Evolutionary conservation across 2,329 filamentous ascomycete species (phyloP).

Genomic region (Ophiostoma quercus): DNA sequence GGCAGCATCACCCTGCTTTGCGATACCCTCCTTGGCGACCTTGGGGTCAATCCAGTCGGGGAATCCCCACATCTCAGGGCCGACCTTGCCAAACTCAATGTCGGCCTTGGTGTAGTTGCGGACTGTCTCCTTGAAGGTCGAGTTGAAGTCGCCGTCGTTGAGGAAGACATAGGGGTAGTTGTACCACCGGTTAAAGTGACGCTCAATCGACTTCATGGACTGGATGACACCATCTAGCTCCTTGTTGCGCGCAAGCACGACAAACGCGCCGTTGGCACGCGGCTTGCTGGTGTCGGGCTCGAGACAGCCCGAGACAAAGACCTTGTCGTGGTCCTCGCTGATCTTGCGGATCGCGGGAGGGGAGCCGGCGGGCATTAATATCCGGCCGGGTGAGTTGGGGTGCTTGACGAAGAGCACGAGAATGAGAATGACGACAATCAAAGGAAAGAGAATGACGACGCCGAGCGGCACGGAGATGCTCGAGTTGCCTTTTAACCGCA

Average conservation of each 20-base stretch:
- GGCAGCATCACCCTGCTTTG: slow-evolving; percentile 91
- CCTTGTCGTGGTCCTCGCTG: slow-evolving; percentile 93
- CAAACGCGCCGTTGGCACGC: slow-evolving; percentile 89
- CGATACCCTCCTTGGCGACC: slow-evolving; percentile 90
- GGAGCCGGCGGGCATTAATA: slow-evolving; percentile 80
- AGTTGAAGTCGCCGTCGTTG: slow-evolving; percentile 95
- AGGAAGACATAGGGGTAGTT: slow-evolving; percentile 98
- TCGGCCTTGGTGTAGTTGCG: slow-evolving; percentile 80
- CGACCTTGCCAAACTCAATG: slow-evolving; percentile 93
- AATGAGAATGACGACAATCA: slow-evolving; percentile 86
- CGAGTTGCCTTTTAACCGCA: slow-evolving; percentile 87
- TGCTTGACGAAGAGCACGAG: slow-evolving; percentile 84
- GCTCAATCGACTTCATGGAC: slow-evolving; percentile 94
- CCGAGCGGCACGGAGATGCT: slow-evolving; percentile 88
- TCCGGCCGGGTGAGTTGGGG: slow-evolving; percentile 72
- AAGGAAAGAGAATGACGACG: slow-evolving; percentile 86
- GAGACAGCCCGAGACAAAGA: slow-evolving; percentile 86
- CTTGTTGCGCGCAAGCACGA: slow-evolving; percentile 92
- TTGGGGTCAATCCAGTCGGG: slow-evolving; percentile 94
- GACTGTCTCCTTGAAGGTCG: slow-evolving; percentile 83
- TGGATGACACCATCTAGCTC: slow-evolving; percentile 94
- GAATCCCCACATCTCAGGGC: slow-evolving; percentile 87
- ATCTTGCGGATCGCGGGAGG: slow-evolving; percentile 92
- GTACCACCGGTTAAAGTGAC: slow-evolving; percentile 98
- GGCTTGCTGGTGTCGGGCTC: slow-evolving; percentile 72